phyloP scores from a whole-genome alignment of 768 basidiomycete genomes.

The Auricularia auricula-judae region DNA sequence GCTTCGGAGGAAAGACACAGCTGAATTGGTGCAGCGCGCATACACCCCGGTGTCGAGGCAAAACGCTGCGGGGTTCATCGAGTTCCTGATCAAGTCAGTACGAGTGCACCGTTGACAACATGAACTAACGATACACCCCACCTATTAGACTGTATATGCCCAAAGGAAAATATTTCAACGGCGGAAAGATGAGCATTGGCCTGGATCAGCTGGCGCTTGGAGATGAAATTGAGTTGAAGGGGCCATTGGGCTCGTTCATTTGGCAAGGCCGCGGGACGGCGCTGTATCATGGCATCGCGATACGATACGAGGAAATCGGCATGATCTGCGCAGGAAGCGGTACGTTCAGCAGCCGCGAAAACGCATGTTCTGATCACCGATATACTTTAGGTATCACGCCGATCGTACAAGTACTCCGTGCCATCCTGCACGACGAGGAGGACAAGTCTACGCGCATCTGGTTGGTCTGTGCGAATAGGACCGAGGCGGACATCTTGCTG shows the following conservation, averaged over 20 bases:
- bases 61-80: constrained; percentile 34
- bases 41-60: constrained; percentile 47
- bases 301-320: constrained; percentile 30
- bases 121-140: too few species aligned
- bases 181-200: constrained; percentile 43
- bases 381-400: constrained; percentile 37
- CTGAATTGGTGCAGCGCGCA: constrained; percentile 42
- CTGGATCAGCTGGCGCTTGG: constrained; percentile 36
- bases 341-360: constrained; percentile 10
- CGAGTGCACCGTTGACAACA: not conserved
- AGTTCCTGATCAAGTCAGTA: constrained; percentile 41
- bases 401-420: constrained; percentile 43
- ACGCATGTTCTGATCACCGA: not conserved
- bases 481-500: constrained; percentile 40
- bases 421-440: constrained; percentile 28
- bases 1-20: constrained; percentile 26
- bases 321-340: constrained; percentile 51
- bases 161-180: constrained; percentile 22
- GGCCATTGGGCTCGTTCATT: constrained; percentile 46
- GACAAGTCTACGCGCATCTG: constrained; percentile 32
- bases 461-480: constrained; percentile 38
- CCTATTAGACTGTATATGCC: constrained; percentile 33
- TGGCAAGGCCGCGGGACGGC: constrained; percentile 35
- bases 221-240: constrained; percentile 45
- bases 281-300: constrained; percentile 24